Percentiles rank a stretch among this genome's conserved stretches.
Evolutionary conservation across 2,329 filamentous ascomycete genomes (phyloP).

Genomic region (Fusarium haematococcum): DNA sequence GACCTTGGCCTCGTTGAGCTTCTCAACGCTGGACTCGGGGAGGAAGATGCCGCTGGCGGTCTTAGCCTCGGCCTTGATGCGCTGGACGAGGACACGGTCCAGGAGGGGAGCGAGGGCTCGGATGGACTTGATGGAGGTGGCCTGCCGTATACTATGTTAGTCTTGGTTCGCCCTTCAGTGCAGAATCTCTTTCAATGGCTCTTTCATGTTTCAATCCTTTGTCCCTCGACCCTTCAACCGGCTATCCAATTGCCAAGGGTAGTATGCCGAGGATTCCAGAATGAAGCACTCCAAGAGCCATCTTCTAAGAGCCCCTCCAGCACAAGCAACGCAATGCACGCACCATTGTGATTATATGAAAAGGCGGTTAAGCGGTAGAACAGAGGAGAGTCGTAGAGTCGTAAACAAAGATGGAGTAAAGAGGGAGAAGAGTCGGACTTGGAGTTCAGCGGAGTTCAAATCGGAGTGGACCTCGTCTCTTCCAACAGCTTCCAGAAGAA

Average conservation of each 20-base stretch:
- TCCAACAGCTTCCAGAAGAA: constrained; percentile 57
- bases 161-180: not conserved
- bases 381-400: constrained; percentile 35
- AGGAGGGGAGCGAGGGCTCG: constrained; percentile 94
- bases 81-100: constrained; percentile 98
- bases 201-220: not conserved
- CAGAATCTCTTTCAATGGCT: not conserved
- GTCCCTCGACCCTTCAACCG: not conserved
- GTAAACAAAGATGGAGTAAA: constrained; percentile 25
- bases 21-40: constrained; percentile 95
- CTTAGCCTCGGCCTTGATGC: constrained; percentile 96
- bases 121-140: constrained; percentile 90
- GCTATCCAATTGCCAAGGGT: constrained; percentile 38
- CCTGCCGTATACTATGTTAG: constrained; percentile 53
- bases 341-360: constrained; percentile 47
- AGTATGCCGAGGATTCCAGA: constrained; percentile 19
- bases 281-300: constrained; percentile 6
- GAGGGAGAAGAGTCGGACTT: constrained; percentile 29
- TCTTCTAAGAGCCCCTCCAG: not conserved
- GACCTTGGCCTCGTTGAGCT: constrained; percentile 97
- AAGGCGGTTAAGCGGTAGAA: constrained; percentile 9
- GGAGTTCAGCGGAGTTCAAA: constrained; percentile 43
- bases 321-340: constrained; percentile 20
- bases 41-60: constrained; percentile 98
- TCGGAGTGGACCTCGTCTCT: constrained; percentile 49